These are phyloP conservation scores for Mercurialis annua DNA, from an alignment of 345 rosid species.

Conservation along the genomic window DNA sequence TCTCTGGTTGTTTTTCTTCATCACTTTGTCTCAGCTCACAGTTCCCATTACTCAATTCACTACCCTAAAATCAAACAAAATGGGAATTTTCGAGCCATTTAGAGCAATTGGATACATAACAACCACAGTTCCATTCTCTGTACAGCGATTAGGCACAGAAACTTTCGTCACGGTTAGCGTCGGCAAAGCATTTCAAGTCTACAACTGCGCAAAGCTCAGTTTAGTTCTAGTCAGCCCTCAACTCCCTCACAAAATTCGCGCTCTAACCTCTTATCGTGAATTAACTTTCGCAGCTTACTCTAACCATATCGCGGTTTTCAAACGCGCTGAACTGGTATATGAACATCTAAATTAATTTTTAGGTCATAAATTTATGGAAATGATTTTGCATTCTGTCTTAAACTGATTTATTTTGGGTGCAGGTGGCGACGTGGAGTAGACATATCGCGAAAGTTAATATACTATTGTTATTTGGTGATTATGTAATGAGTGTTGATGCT, in stretches of 20 bases:
- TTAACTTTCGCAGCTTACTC: constrained; percentile 83
- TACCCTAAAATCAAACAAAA: constrained; percentile 19
- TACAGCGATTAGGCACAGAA: constrained; percentile 85
- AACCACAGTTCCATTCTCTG: constrained; percentile 72
- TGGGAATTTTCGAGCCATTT: constrained; percentile 93
- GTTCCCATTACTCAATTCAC: not conserved
- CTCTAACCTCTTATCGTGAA: constrained; percentile 80
- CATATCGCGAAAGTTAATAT: constrained; percentile 73
- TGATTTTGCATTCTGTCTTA: not conserved
- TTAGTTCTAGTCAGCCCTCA: constrained; percentile 80
- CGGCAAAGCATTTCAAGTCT: constrained; percentile 91
- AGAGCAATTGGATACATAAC: constrained; percentile 92
- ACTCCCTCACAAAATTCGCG: constrained; percentile 81
- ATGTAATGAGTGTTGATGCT: constrained; percentile 64
- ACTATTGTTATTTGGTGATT: constrained; percentile 79
- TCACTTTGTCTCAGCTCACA: not conserved
- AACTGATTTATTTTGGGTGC: constrained; percentile 7
- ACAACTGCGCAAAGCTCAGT: constrained; percentile 85
- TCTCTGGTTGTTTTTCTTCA: too few relatives aligned
- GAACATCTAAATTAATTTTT: too few relatives aligned
- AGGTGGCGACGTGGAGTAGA: constrained; percentile 87
- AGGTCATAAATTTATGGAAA: too few relatives aligned
- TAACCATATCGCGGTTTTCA: constrained; percentile 65
- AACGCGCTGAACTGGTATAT: constrained; percentile 75
- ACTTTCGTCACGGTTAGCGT: constrained; percentile 86